Conservation (phyloP, 306 rosid species). For the Prunus mume region DNA sequence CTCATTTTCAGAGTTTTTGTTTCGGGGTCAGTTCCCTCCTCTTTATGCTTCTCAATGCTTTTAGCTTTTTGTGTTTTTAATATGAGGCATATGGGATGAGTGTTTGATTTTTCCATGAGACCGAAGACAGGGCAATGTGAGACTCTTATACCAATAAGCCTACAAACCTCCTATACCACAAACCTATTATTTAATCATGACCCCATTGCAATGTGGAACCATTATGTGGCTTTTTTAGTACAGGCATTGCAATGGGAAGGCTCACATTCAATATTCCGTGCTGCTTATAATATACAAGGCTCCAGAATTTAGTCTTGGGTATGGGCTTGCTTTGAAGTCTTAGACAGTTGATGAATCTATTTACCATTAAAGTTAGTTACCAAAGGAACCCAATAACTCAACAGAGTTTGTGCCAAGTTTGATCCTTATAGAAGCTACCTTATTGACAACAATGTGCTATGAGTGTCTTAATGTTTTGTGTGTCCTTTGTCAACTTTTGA, state of each 20-base stretch:
- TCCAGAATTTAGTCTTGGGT: not conserved
- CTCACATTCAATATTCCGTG: not conserved
- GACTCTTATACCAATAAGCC: no score
- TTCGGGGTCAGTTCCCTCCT: conserved; percentile 66
- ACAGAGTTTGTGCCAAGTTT: not conserved
- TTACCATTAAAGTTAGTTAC: not conserved
- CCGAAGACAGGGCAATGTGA: no score
- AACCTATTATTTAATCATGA: no score
- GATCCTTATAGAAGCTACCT: no score
- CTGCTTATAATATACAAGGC: not conserved
- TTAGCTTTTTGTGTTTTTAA: not conserved
- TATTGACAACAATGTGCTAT: not conserved
- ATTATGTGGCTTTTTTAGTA: no score
- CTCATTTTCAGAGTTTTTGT: conserved; percentile 50
- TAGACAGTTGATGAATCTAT: not conserved
- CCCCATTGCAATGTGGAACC: no score
- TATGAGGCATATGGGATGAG: not conserved
- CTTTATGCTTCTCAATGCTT: not conserved
- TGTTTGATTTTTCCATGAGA: not conserved
- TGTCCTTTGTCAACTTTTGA: not conserved
- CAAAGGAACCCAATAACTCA: not conserved
- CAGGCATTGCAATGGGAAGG: not conserved
- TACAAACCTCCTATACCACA: no score
- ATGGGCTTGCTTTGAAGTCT: not conserved
- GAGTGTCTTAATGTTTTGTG: not conserved